Percentiles rank a stretch among this genome's conserved stretches.
Conservation (phyloP, 106 monocot genomes). For the Dendrobium officinale region DNA sequence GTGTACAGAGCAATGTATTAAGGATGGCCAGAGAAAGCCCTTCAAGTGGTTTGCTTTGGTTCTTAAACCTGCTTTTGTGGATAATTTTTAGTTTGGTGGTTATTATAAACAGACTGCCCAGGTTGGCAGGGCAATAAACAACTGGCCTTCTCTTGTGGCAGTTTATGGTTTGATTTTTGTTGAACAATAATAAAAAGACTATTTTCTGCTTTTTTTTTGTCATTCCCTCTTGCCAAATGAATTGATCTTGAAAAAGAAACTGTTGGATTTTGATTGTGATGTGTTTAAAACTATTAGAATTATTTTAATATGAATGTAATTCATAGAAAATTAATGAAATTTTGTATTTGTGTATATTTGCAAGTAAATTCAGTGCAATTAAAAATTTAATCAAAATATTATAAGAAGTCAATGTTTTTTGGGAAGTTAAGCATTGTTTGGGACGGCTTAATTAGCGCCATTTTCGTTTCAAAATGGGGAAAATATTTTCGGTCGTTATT, state of each 20-base stretch:
- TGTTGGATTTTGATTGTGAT: too few relatives aligned
- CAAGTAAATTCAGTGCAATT: too few relatives aligned
- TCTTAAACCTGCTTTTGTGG: neutral
- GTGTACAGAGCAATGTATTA: constrained; percentile 13
- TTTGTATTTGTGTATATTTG: neutral
- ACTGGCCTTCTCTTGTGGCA: constrained; percentile 78
- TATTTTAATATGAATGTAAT: too few relatives aligned
- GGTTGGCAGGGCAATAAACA: constrained; percentile 18
- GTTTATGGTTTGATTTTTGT: constrained; percentile 26
- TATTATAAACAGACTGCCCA: constrained; percentile 13
- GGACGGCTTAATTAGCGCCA: too few relatives aligned
- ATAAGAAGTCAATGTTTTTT: too few relatives aligned
- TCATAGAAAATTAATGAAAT: neutral
- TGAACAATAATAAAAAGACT: neutral
- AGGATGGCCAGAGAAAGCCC: neutral
- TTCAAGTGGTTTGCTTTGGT: neutral
- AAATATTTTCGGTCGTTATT: too few relatives aligned
- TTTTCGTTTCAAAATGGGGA: too few relatives aligned
- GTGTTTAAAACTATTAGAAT: too few relatives aligned
- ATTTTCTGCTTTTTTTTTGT: neutral
- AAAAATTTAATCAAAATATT: too few relatives aligned
- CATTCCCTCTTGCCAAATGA: too few relatives aligned
- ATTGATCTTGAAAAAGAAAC: too few relatives aligned
- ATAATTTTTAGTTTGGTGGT: constrained; percentile 1
- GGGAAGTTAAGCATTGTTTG: too few relatives aligned